Conservation (phyloP, 768 basidiomycete species). For the Lactarius hengduanensis region DNA sequence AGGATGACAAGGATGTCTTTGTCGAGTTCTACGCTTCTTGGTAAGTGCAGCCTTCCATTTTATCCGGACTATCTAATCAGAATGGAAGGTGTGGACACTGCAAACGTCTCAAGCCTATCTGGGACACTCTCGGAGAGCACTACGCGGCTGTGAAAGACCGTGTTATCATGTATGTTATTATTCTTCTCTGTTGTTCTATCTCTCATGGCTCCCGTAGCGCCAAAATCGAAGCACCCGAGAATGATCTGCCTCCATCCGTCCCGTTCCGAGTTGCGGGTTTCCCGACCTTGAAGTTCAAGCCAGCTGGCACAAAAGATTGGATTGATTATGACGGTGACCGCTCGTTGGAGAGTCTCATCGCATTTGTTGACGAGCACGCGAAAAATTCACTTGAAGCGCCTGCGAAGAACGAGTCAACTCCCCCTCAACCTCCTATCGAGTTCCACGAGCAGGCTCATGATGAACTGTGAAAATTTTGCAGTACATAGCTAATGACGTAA, state of each 20-base stretch:
- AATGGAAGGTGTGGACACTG: conserved; percentile 83
- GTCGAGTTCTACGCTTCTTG: conserved; percentile 97
- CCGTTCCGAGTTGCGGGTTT: conserved; percentile 86
- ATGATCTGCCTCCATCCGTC: conserved; percentile 87
- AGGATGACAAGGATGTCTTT: conserved; percentile 91
- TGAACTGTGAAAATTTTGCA: conserved; percentile 25
- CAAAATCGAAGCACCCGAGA: conserved; percentile 95
- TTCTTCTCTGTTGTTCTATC: conserved; percentile 9
- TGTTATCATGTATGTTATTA: conserved; percentile 63
- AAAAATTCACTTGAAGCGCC: conserved; percentile 64
- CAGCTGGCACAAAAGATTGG: conserved; percentile 82
- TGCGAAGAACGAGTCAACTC: conserved; percentile 31
- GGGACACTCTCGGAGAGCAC: conserved; percentile 88
- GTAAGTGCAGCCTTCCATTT: conserved; percentile 46
- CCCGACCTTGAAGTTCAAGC: conserved; percentile 97
- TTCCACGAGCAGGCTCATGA: conserved; percentile 29
- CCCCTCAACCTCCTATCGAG: conserved; percentile 30
- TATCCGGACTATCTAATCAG: background rate
- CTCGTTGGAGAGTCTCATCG: conserved; percentile 78
- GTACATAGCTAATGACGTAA: conserved; percentile 9
- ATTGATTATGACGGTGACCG: conserved; percentile 93
- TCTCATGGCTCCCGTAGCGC: conserved; percentile 50
- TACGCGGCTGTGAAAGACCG: conserved; percentile 73
- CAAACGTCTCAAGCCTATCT: conserved; percentile 94
- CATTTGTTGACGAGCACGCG: conserved; percentile 79